Base-by-base conservation (phyloP, 768 basidiomycete genomes). In the Naganishia antarctica region DNA sequence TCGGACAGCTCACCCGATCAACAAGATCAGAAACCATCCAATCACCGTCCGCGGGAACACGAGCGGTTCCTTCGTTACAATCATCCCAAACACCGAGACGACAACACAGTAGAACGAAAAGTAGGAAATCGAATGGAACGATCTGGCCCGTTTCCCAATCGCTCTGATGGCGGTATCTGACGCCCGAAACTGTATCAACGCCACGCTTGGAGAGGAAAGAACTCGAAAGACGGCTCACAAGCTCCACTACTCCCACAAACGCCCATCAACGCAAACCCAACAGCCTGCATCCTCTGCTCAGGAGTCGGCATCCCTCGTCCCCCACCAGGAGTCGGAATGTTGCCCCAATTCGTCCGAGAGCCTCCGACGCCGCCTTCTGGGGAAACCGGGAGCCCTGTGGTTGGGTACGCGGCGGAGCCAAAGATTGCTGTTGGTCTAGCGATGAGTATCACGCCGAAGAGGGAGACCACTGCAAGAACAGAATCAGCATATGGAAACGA, bases 391-490 rank as follows among this genome's bases (percentile, higher is more conserved):
- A 63, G 62, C 16, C 62, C 62, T n/a, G 44, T 53, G 0, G 28
- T 47, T 37, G 29, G 66, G 51, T 61, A 66, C 61, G 3, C 40
- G 23, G 50, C 41, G 16, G 67, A 40, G 8, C 86, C 87, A 69
- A 96, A 93, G 7, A 96, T 69, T 58, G 85, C 84, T 0, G 81
- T 78, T 0, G 91, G 91, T 37, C 89, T 81, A 12, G 90, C 88
- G 53, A 96, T 90, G 8, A 91, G 80, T 15, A 92, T 74, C 9
- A 91, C 89, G 0, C 91, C 91, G 9, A 83, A 45, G 32, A 93
- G 80, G 74, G 88, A 87, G 49, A 82, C 81, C 8, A 87, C 84
- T 83, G 70, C 68, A 1, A 23, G 64, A 41, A 6, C 65, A 68
- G 71, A 70, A 57, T 70, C 74, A 4, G 76, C 59, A 37, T 72